These are phyloP conservation scores for Vitrella brassicaformis DNA, from an alignment of 73 alveolate genomes.

Conservation along the genomic window DNA sequence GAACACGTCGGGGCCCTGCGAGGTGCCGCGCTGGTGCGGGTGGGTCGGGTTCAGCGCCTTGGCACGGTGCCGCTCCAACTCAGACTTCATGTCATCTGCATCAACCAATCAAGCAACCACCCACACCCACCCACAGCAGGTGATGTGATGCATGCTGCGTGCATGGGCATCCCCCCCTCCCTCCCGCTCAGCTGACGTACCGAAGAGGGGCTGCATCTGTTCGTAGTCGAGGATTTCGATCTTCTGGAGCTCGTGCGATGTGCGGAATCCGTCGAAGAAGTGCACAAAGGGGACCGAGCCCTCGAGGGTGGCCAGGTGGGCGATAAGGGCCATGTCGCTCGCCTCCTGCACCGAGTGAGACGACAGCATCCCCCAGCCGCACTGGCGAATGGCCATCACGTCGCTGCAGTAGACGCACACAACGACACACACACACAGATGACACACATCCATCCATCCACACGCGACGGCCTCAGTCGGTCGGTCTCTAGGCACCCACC, in stretches of 20 bases:
- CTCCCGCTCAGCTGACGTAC: too few relatives aligned
- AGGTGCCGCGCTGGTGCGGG: slow-evolving; percentile 28
- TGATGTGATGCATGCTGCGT: too few relatives aligned
- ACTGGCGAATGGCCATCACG: slow-evolving; percentile 23
- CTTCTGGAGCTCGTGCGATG: slow-evolving; percentile 22
- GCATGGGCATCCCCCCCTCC: too few relatives aligned
- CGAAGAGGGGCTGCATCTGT: too few relatives aligned
- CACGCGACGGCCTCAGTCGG: too few relatives aligned
- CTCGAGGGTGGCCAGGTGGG: slow-evolving; percentile 15
- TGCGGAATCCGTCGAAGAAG: slow-evolving; percentile 35
- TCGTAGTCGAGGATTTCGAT: slow-evolving; percentile 9
- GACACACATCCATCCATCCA: too few relatives aligned
- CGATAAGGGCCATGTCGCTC: slow-evolving; percentile 5
- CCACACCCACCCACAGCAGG: too few relatives aligned
- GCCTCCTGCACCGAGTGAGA: slow-evolving; percentile 27
- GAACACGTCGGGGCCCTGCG: slow-evolving; percentile 28
- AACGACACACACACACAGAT: too few relatives aligned
- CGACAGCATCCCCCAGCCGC: slow-evolving; percentile 25
- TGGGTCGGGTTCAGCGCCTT: slow-evolving; percentile 20
- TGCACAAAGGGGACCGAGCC: slow-evolving; percentile 16
- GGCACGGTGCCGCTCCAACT: slow-evolving; percentile 8
- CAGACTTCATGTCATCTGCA: too few relatives aligned
- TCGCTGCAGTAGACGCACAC: slow-evolving; percentile 1
- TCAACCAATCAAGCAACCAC: too few relatives aligned
- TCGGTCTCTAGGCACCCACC: too few relatives aligned